Percentiles rank a stretch among this genome's conserved stretches.
Conservation (phyloP, 2,329 filamentous ascomycete species). For the Fusarium sp. region DNA sequence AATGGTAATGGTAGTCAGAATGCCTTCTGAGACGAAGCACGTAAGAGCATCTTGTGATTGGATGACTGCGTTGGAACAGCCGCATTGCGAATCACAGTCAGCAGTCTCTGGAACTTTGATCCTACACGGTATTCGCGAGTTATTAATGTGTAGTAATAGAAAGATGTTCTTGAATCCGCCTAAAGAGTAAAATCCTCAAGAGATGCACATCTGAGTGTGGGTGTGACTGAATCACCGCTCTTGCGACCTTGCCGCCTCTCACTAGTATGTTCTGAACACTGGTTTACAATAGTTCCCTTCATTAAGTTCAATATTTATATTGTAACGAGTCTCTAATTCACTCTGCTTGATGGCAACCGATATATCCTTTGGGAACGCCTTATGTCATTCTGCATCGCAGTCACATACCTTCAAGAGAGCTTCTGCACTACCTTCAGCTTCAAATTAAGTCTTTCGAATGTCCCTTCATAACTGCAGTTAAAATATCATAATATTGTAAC, state of each 20-base stretch:
- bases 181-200: neutral
- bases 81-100: neutral
- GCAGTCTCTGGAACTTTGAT: neutral
- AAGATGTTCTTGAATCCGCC: too few relatives aligned
- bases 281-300: rapidly evolving
- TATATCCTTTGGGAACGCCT: neutral
- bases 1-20: neutral
- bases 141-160: rapidly evolving
- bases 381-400: neutral
- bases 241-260: neutral
- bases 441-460: too few relatives aligned
- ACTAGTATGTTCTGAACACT: neutral
- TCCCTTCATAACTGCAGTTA: too few relatives aligned
- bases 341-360: neutral
- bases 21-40: neutral
- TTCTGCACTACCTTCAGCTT: too few relatives aligned
- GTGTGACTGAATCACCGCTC: neutral
- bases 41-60: neutral
- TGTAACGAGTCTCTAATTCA: rapidly evolving
- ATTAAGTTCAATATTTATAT: rapidly evolving
- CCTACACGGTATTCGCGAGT: rapidly evolving
- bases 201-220: neutral
- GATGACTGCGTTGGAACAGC: neutral
- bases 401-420: too few relatives aligned
- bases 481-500: too few relatives aligned